Base-by-base conservation (phyloP, 768 basidiomycete species). In the Trametes gibbosa region DNA sequence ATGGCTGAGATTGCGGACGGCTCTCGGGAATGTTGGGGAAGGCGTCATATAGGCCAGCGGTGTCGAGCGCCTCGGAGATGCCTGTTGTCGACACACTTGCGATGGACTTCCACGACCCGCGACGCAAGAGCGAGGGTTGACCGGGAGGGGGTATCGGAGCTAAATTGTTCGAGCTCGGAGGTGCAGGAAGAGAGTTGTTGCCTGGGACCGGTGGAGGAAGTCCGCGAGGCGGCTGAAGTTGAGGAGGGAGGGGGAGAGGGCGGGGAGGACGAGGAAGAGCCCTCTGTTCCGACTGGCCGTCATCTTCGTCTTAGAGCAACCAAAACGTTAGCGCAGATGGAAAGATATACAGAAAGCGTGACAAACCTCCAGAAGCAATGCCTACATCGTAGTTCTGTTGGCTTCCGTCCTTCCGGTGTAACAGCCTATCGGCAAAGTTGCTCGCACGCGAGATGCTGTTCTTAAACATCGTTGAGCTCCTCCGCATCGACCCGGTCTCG, bases 21-120 rank as follows among this genome's bases (percentile, higher is more conserved):
- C 17, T 53, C 6, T 57, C 75, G 1, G 89, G 88, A 5, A 90
- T 87, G 34, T 81, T 81, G 23, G 89, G 89, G 71, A 90, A 90
- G 7, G 86, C 81, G 58, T 89, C 87, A 63, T 85, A 87, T 23
- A 88, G 72, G 12, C 81, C 81, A 39, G 50, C 39, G 60, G 76
- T 74, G 66, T 86, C 85, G 42, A 89, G 80, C 24, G 78, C 50
- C 73, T 83, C 61, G 76, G 83, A 62, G 41, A 53, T 75, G 50
- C 54, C 58, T 6, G 53, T 63, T 6, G 62, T 56, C 16, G 62
- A 59, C 9, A 62, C 61, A 24, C 61, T 62, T 14, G 61, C 61
- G 46, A 62, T 46, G 23, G 61, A 61, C 45, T 54, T 63, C 53
- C 57, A 54, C 4, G 62, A 63, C 27, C 41, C 37, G 25, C 56